Conservation (phyloP, 768 basidiomycete species). For the Collybiopsis confluens region DNA sequence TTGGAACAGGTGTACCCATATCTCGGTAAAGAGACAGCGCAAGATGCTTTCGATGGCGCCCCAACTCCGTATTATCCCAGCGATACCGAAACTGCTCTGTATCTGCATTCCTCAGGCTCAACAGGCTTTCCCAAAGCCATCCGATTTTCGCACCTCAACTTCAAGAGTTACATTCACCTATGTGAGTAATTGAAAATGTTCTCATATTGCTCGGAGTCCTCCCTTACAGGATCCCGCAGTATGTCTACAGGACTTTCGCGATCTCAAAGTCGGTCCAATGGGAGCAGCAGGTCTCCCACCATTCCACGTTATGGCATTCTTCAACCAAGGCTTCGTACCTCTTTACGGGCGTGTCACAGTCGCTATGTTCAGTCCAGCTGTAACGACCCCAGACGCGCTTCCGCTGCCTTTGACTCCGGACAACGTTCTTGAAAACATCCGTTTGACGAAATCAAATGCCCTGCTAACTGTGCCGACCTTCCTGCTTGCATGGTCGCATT, state of each 20-base stretch:
- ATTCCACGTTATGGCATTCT: slow-evolving; percentile 2
- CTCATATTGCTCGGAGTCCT: too few relatives aligned
- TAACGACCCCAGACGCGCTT: slow-evolving; percentile 2
- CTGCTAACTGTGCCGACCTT: slow-evolving; percentile 22
- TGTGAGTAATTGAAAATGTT: too few relatives aligned
- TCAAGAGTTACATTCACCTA: slow-evolving; percentile 9
- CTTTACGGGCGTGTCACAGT: neutral
- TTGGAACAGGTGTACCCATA: slow-evolving; percentile 34
- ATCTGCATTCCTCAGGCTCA: slow-evolving; percentile 28
- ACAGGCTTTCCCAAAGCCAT: slow-evolving; percentile 19
- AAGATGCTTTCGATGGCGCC: slow-evolving; percentile 27
- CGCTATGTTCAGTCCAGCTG: neutral
- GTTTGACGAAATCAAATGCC: slow-evolving; percentile 8
- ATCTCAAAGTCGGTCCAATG: neutral
- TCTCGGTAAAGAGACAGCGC: slow-evolving; percentile 27
- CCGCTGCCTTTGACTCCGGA: slow-evolving; percentile 26
- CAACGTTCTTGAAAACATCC: slow-evolving; percentile 21
- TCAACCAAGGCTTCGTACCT: neutral
- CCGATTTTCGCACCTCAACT: neutral
- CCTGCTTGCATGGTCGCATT: slow-evolving; percentile 19
- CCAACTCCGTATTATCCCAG: slow-evolving; percentile 8
- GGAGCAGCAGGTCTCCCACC: neutral
- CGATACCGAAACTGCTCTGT: slow-evolving; percentile 11
- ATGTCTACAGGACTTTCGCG: neutral
- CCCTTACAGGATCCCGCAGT: too few relatives aligned